A percentile compares a stretch with the other conserved stretches of the same genome.
phyloP scores from a whole-genome alignment of 1,284 basidiomycete species.

The Cryptococcus sp. region DNA sequence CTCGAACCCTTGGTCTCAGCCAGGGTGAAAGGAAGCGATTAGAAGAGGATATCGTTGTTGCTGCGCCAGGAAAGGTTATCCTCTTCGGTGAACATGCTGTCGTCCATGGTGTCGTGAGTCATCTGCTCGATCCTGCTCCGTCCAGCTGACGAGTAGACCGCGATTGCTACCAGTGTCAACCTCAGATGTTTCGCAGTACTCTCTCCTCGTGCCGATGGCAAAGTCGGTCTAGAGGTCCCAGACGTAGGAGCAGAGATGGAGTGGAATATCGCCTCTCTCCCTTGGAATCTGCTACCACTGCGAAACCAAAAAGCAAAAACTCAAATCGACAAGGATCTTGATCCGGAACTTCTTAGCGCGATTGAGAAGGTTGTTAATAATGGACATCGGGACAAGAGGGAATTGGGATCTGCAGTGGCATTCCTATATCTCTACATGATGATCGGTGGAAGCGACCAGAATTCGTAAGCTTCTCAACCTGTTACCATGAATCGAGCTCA shows the following conservation, averaged over 20 bases:
- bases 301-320: constrained; percentile 48
- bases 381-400: constrained; percentile 31
- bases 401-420: constrained; percentile 67
- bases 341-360: constrained; percentile 65
- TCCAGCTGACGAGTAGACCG: constrained; percentile 58
- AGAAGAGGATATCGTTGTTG: constrained; percentile 63
- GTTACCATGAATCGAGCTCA: constrained; percentile 2
- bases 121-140: not conserved
- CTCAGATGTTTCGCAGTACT: constrained; percentile 89
- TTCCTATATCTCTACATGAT: constrained; percentile 95
- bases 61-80: constrained; percentile 96
- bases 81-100: constrained; percentile 99
- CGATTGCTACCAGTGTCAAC: constrained; percentile 90
- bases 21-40: constrained; percentile 22
- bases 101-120: constrained; percentile 87
- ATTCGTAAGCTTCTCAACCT: constrained; percentile 53
- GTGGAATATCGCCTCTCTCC: constrained; percentile 77
- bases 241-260: constrained; percentile 78
- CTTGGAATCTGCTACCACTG: constrained; percentile 70
- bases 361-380: constrained; percentile 50
- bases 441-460: constrained; percentile 54
- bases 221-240: constrained; percentile 70
- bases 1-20: constrained; percentile 26
- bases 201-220: constrained; percentile 68
- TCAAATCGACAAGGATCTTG: constrained; percentile 62